Evolutionary conservation across 495 filamentous ascomycete genomes (phyloP), one percentile per base, ranked within the genome.

Genomic region (Venustampulla echinocandica): DNA sequence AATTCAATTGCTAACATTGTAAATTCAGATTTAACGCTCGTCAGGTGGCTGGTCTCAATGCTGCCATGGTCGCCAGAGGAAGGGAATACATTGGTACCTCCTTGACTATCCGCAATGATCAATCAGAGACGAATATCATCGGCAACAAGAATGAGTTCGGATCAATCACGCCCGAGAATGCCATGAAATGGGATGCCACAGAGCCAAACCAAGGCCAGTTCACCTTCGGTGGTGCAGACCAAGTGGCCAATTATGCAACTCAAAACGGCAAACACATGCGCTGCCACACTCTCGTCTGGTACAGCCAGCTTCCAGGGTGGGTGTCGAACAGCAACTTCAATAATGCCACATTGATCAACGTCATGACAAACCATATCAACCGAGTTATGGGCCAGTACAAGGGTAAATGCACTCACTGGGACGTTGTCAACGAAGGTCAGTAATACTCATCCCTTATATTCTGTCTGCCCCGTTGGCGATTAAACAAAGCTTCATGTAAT

Each of bases 391-490:
- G 56, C 24, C 69, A 77, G 51, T 79, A 64, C 52, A 73, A 73
- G 55, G 75, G 75, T n/a, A 58, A 68, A 33, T 76, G 68, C 58
- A 52, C 62, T 30, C 35, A 46, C 15, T 63, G 42, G 42, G 79
- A 84, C 54, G 81, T 85, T 1, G 69, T 82, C 22, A 84, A 84
- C 63, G 73, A 80, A 50, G 80, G 78, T 24, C 67, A 66, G 18
- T 73, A 75, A 47, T 71, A 78, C 42, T 39, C 65, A 45, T 70
- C 57, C 40, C 61, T 76, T 44, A 79, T 79, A 63, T 76, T n/a
- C n/a, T n/a, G n/a, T n/a, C n/a, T n/a, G n/a, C 23, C 66, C 74
- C 5, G 54, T 79, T 23, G 75, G 76, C 14, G 67, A 73, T 47
- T 67, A 7, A 7, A 71, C 42, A 81, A 65, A 57, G 66, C 27